Evolutionary conservation across 257 asterid species (phyloP).

Genomic region (Parsonsia alboflavescens): DNA sequence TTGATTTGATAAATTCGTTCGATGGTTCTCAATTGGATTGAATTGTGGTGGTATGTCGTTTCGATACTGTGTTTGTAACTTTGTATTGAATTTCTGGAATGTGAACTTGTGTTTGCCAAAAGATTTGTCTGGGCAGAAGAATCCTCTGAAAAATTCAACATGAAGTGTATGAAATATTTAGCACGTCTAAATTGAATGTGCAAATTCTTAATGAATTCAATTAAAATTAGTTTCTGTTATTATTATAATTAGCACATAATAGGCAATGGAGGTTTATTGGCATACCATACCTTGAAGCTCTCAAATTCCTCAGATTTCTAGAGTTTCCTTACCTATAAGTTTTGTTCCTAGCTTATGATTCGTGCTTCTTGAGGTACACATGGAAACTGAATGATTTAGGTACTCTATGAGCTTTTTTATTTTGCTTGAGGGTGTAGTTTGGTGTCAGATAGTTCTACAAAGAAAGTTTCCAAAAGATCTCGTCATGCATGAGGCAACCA

Average conservation of each 20-base stretch:
- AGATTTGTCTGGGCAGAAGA: neutral
- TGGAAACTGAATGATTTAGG: neutral
- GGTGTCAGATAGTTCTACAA: neutral
- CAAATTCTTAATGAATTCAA: no score
- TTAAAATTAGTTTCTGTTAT: neutral
- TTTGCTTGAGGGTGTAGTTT: neutral
- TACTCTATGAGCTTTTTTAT: neutral
- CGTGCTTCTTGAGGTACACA: neutral
- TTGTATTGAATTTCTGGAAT: neutral
- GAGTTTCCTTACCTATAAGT: neutral
- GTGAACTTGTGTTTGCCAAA: neutral
- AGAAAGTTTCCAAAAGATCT: neutral
- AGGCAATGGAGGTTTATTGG: neutral
- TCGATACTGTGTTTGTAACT: neutral
- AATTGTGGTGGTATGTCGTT: neutral
- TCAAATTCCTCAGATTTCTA: neutral
- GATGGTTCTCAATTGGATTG: conserved; percentile 2
- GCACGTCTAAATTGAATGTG: neutral
- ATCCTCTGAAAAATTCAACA: neutral
- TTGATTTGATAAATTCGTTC: neutral
- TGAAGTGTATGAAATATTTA: neutral
- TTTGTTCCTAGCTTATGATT: neutral
- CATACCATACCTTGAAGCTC: neutral
- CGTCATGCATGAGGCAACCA: neutral
- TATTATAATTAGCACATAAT: neutral